phyloP scores from a whole-genome alignment of 2,329 filamentous ascomycete species.

The Xylariaceae sp. region DNA sequence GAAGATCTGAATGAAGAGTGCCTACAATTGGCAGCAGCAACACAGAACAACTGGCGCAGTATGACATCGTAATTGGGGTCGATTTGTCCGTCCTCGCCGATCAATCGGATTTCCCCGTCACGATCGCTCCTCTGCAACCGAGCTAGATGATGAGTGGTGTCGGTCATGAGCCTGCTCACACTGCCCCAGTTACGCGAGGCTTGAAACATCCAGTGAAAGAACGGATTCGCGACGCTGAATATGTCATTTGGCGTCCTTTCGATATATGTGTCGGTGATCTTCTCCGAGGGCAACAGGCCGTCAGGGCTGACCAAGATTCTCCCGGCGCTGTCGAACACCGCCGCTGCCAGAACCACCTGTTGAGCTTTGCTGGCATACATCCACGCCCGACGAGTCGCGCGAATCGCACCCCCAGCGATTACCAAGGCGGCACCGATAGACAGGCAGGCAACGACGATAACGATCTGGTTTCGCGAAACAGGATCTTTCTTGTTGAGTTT shows the following conservation, averaged over 20 bases:
- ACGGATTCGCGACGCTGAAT: conserved; percentile 67
- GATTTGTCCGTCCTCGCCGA: conserved; percentile 46
- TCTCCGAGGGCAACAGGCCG: conserved; percentile 61
- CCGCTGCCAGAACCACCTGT: conserved; percentile 51
- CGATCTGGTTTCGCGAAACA: conserved; percentile 54
- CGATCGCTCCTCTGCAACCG: conserved; percentile 33
- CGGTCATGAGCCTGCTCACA: conserved; percentile 58
- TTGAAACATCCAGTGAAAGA: conserved; percentile 83
- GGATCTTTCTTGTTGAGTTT: conserved; percentile 33
- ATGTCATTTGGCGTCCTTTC: conserved; percentile 64
- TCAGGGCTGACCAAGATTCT: conserved; percentile 62
- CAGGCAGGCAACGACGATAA: conserved; percentile 66
- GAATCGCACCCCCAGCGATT: conserved; percentile 47
- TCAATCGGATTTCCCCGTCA: conserved; percentile 35
- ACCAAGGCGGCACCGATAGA: conserved; percentile 54
- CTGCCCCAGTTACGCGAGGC: conserved; percentile 71
- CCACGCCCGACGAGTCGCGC: conserved; percentile 44
- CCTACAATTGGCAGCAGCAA: conserved; percentile 67
- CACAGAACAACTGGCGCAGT: conserved; percentile 77
- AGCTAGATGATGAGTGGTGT: conserved; percentile 66
- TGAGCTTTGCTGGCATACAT: conserved; percentile 52
- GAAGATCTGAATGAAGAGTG: no score
- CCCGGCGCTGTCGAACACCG: conserved; percentile 60
- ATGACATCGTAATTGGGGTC: conserved; percentile 66
- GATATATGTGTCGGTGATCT: conserved; percentile 72